Conservation (phyloP, 1,139 yeast genomes). For the Debaryomycetaceae sp. region DNA sequence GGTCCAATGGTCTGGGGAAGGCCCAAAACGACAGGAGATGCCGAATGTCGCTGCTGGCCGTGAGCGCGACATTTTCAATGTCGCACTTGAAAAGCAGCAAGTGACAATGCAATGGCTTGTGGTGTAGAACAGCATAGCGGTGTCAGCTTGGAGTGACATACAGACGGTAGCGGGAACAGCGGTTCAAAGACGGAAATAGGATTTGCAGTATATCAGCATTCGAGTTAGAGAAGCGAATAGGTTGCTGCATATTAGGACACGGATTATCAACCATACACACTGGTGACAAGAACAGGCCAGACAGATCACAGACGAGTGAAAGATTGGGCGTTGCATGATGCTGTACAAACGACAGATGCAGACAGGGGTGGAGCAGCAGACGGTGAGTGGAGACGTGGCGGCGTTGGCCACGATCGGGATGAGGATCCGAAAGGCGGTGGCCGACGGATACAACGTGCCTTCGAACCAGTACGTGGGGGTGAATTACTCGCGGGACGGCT, state of each 20-base stretch:
- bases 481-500: not conserved
- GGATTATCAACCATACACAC: too few relatives aligned
- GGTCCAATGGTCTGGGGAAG: not conserved
- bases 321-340: not conserved
- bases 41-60: not conserved
- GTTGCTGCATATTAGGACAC: too few relatives aligned
- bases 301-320: too few relatives aligned
- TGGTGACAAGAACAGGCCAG: too few relatives aligned
- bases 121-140: too few relatives aligned
- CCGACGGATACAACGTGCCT: conserved; percentile 53
- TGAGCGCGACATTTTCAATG: not conserved
- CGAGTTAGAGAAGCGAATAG: too few relatives aligned
- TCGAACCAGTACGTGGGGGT: conserved; percentile 3
- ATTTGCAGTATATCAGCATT: too few relatives aligned
- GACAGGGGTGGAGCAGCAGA: conserved; percentile 10
- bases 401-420: conserved; percentile 58
- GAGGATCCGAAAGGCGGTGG: conserved; percentile 66
- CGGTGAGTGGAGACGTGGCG: conserved; percentile 18
- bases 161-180: too few relatives aligned
- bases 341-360: conserved; percentile 18
- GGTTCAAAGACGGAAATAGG: too few relatives aligned
- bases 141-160: too few relatives aligned
- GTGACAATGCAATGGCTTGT: too few relatives aligned
- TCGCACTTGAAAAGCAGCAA: not conserved
- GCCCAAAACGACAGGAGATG: not conserved